Conservation (phyloP, 345 rosid genomes). For the Zanthoxylum bungeanum region DNA sequence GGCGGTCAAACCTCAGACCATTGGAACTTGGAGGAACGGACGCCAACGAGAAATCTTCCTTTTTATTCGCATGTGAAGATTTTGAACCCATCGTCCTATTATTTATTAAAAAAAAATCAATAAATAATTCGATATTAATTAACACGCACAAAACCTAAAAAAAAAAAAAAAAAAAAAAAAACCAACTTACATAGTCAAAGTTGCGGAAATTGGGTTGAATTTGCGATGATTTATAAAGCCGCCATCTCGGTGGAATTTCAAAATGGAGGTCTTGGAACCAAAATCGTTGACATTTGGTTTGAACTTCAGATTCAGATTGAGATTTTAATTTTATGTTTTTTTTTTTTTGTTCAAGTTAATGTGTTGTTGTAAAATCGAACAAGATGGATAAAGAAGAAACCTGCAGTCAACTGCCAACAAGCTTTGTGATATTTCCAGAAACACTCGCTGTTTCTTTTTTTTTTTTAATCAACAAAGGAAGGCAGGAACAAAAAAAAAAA, state of each 20-base stretch:
- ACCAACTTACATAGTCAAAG: conserved; percentile 52
- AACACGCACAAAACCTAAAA: not conserved
- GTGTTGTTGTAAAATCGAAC: too few relatives aligned
- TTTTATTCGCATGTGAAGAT: conserved; percentile 34
- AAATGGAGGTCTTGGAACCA: conserved; percentile 42
- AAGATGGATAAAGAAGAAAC: not conserved
- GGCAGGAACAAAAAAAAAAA: too few relatives aligned
- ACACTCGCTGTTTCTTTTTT: too few relatives aligned
- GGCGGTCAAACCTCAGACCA: conserved; percentile 52
- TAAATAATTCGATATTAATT: too few relatives aligned
- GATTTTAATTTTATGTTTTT: too few relatives aligned
- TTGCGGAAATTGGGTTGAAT: conserved; percentile 28
- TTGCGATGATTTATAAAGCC: conserved; percentile 32
- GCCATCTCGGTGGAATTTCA: conserved; percentile 32
- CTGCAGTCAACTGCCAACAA: not conserved
- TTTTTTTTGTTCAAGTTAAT: not conserved
- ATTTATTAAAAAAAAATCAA: too few relatives aligned
- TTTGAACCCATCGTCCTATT: conserved; percentile 49
- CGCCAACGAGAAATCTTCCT: conserved; percentile 40
- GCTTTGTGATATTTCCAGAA: not conserved
- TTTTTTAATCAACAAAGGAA: too few relatives aligned
- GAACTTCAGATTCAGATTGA: too few relatives aligned
- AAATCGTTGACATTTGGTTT: conserved; percentile 47
- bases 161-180: not conserved
- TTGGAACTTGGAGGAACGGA: conserved; percentile 34